These are phyloP conservation scores for Pyrenochaeta sp. DNA, from an alignment of 2,329 filamentous ascomycete species.

Conservation along the genomic window DNA sequence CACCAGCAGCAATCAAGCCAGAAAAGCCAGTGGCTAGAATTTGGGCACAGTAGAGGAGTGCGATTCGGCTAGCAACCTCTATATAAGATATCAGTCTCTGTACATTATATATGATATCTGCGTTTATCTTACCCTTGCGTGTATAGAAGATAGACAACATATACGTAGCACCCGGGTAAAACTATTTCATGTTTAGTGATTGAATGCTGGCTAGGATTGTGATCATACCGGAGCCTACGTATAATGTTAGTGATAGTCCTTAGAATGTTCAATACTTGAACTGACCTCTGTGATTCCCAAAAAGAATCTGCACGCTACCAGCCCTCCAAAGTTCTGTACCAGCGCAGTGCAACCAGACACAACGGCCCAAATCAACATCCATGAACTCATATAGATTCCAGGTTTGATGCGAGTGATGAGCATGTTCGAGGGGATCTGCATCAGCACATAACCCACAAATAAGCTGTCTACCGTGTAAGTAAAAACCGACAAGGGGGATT, in stretches of 20 bases:
- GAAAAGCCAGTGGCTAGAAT: slow-evolving; percentile 52
- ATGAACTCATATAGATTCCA: slow-evolving; percentile 40
- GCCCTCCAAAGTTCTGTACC: slow-evolving; percentile 40
- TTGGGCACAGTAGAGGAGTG: slow-evolving; percentile 50
- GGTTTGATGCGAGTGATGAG: slow-evolving; percentile 47
- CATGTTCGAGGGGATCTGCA: slow-evolving; percentile 54
- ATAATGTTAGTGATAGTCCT: neutral
- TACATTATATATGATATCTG: slow-evolving; percentile 46
- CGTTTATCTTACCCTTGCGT: slow-evolving; percentile 47
- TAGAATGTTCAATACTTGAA: neutral
- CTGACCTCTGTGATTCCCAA: slow-evolving; percentile 37
- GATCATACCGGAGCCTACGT: slow-evolving; percentile 10
- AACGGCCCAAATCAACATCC: slow-evolving; percentile 48
- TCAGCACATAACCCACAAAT: slow-evolving; percentile 56
- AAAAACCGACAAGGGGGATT: too few species aligned
- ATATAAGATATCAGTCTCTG: neutral
- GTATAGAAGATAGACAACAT: slow-evolving; percentile 73
- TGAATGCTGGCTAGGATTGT: neutral
- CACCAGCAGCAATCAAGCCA: slow-evolving; percentile 54
- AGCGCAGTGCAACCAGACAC: slow-evolving; percentile 45
- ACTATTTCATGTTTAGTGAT: slow-evolving; percentile 32
- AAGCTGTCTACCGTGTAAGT: slow-evolving; percentile 48
- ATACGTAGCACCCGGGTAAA: slow-evolving; percentile 68
- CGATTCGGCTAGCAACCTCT: slow-evolving; percentile 48
- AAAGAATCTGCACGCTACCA: slow-evolving; percentile 42